Conservation (phyloP, 495 filamentous ascomycete species). For the Pyronema domesticum region DNA sequence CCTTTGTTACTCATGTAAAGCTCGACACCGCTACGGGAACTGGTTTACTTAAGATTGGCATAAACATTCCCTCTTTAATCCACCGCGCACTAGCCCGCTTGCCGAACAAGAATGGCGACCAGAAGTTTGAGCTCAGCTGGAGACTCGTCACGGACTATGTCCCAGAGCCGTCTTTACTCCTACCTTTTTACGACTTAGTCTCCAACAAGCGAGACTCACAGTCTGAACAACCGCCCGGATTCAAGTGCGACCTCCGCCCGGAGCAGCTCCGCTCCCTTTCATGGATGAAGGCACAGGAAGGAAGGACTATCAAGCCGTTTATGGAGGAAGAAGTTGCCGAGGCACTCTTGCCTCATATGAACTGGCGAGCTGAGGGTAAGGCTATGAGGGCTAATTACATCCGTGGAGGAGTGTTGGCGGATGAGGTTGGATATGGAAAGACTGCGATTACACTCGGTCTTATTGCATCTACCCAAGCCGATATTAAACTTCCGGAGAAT, state of each 20-base stretch:
- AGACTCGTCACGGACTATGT: slow-evolving; percentile 34
- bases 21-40: slow-evolving; percentile 20
- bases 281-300: slow-evolving; percentile 55
- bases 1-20: slow-evolving; percentile 31
- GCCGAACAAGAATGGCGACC: slow-evolving; percentile 7
- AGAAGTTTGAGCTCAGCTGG: slow-evolving; percentile 28
- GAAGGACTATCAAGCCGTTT: slow-evolving; percentile 30
- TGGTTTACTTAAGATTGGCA: slow-evolving; percentile 30
- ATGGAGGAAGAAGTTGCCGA: slow-evolving; percentile 53
- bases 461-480: slow-evolving; percentile 31
- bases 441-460: slow-evolving; percentile 55
- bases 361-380: slow-evolving; percentile 43
- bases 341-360: slow-evolving; percentile 36
- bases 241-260: slow-evolving; percentile 28
- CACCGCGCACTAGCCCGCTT: slow-evolving; percentile 37
- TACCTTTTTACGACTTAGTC: slow-evolving; percentile 27
- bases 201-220: slow-evolving; percentile 31
- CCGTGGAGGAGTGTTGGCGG: slow-evolving; percentile 55
- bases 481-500: slow-evolving; percentile 11
- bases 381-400: slow-evolving; percentile 34
- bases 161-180: slow-evolving; percentile 22
- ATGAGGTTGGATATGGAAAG: slow-evolving; percentile 70
- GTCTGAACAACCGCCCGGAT: slow-evolving; percentile 28
- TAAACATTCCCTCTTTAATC: slow-evolving; percentile 38
- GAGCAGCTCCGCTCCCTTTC: slow-evolving; percentile 42